Evolutionary conservation across 2,329 filamentous ascomycete species (phyloP).

Genomic region (Blastomyces silverae): DNA sequence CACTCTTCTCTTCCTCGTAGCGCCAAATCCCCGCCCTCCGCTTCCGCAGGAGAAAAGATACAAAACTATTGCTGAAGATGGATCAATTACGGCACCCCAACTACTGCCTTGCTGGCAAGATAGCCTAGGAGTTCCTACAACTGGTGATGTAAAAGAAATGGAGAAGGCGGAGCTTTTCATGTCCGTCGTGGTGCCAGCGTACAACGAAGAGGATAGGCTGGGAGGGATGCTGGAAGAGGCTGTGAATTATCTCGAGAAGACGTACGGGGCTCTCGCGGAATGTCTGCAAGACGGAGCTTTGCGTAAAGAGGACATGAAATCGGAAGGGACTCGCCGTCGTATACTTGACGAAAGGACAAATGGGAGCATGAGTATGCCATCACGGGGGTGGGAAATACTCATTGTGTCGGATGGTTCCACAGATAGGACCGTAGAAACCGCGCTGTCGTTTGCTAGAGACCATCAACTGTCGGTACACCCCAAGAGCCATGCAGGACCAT

Average conservation of each 20-base stretch:
- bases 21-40: slow-evolving; percentile 69
- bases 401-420: slow-evolving; percentile 84
- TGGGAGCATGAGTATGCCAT: slow-evolving; percentile 31
- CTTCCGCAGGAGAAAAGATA: slow-evolving; percentile 78
- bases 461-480: slow-evolving; percentile 51
- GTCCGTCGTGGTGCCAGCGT: slow-evolving; percentile 88
- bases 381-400: slow-evolving; percentile 79
- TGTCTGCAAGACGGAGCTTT: slow-evolving; percentile 18
- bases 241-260: slow-evolving; percentile 71
- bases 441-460: slow-evolving; percentile 68
- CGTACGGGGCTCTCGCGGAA: slow-evolving; percentile 55
- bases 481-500: slow-evolving; percentile 45
- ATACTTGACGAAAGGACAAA: slow-evolving; percentile 30
- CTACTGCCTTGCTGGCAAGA: slow-evolving; percentile 83
- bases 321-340: slow-evolving; percentile 25
- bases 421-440: slow-evolving; percentile 73
- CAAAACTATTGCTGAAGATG: slow-evolving; percentile 63
- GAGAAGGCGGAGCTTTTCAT: slow-evolving; percentile 75
- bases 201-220: slow-evolving; percentile 84
- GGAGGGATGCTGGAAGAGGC: slow-evolving; percentile 83
- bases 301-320: slow-evolving; percentile 15
- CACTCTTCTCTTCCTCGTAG: slow-evolving; percentile 63
- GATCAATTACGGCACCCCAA: slow-evolving; percentile 48
- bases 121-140: slow-evolving; percentile 56
- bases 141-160: slow-evolving; percentile 46